Evolutionary conservation across 208 protist species (phyloP).

Genomic region (Porcisia deanei): DNA sequence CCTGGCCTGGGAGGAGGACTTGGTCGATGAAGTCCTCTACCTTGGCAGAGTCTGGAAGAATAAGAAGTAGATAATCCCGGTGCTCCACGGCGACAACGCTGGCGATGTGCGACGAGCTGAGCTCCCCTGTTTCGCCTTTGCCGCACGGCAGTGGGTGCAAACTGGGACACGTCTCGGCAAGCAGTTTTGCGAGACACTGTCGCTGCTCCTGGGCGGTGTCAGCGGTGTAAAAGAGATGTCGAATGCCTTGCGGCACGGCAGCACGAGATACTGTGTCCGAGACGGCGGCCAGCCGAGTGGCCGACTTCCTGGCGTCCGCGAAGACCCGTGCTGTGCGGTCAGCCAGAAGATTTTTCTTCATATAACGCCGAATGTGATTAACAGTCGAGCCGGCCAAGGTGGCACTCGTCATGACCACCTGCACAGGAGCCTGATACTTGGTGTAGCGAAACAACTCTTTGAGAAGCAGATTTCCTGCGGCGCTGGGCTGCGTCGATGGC

Average conservation of each 20-base stretch:
- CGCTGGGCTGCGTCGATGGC: slow-evolving; percentile 56
- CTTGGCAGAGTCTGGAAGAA: slow-evolving; percentile 64
- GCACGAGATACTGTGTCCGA: slow-evolving; percentile 54
- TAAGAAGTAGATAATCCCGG: slow-evolving; percentile 44
- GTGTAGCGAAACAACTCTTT: slow-evolving; percentile 81
- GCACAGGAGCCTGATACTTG: slow-evolving; percentile 88
- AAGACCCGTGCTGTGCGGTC: slow-evolving; percentile 76
- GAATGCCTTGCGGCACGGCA: slow-evolving; percentile 65
- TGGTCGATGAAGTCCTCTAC: slow-evolving; percentile 46
- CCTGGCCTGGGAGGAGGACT: slow-evolving; percentile 62
- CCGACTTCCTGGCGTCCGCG: slow-evolving; percentile 33
- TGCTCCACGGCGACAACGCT: slow-evolving; percentile 1
- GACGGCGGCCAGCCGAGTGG: slow-evolving; percentile 20
- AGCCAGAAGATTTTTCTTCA: slow-evolving; percentile 87
- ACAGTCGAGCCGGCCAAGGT: slow-evolving; percentile 85
- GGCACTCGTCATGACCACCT: slow-evolving; percentile 88
- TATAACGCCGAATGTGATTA: slow-evolving; percentile 86
- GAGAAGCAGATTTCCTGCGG: slow-evolving; percentile 79
- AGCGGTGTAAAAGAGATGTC: slow-evolving; percentile 80
- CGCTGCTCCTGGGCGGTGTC: slow-evolving; percentile 75
- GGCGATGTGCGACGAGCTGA: background rate
- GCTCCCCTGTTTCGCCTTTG: background rate
- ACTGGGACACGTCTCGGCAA: slow-evolving; percentile 35
- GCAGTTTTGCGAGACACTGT: slow-evolving; percentile 54
- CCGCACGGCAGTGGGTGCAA: background rate